These are phyloP conservation scores for Neurospora sp. DNA, from an alignment of 495 filamentous ascomycete species.

Conservation along the genomic window DNA sequence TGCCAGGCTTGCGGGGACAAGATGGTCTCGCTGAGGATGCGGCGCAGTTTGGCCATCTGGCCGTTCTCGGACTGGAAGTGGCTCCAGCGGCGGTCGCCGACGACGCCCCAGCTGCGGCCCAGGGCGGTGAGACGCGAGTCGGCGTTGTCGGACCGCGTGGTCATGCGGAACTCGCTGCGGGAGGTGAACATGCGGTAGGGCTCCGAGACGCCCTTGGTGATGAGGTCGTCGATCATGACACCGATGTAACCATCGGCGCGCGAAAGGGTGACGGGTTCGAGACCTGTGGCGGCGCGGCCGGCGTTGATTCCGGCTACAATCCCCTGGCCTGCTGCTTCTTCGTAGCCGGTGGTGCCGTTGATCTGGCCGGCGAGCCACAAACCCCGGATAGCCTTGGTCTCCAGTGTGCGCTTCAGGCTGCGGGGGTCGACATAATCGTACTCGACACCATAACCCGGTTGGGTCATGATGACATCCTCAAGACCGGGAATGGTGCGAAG, in stretches of 20 bases:
- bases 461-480: slow-evolving; percentile 86
- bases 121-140: slow-evolving; percentile 75
- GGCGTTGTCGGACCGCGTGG: slow-evolving; percentile 83
- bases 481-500: slow-evolving; percentile 77
- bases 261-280: slow-evolving; percentile 54
- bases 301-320: slow-evolving; percentile 91
- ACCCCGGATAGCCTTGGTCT: slow-evolving; percentile 84
- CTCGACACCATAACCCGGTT: slow-evolving; percentile 94
- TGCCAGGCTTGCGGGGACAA: slow-evolving; percentile 55
- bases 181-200: slow-evolving; percentile 99
- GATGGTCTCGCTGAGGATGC: slow-evolving; percentile 43
- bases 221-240: slow-evolving; percentile 96
- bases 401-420: slow-evolving; percentile 71
- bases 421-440: slow-evolving; percentile 98
- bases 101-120: slow-evolving; percentile 67
- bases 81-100: slow-evolving; percentile 69
- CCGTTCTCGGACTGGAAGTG: slow-evolving; percentile 50
- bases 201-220: slow-evolving; percentile 94
- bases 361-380: slow-evolving; percentile 94
- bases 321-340: slow-evolving; percentile 92
- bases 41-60: slow-evolving; percentile 55
- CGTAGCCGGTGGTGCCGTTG: slow-evolving; percentile 96
- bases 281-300: slow-evolving; percentile 61
- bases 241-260: slow-evolving; percentile 91
- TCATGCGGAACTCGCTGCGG: slow-evolving; percentile 90